A percentile compares a stretch with the other conserved stretches of the same genome.
These are phyloP conservation scores for Trichocomaceae sp. DNA, from an alignment of 2,329 filamentous ascomycete species.

Conservation along the genomic window DNA sequence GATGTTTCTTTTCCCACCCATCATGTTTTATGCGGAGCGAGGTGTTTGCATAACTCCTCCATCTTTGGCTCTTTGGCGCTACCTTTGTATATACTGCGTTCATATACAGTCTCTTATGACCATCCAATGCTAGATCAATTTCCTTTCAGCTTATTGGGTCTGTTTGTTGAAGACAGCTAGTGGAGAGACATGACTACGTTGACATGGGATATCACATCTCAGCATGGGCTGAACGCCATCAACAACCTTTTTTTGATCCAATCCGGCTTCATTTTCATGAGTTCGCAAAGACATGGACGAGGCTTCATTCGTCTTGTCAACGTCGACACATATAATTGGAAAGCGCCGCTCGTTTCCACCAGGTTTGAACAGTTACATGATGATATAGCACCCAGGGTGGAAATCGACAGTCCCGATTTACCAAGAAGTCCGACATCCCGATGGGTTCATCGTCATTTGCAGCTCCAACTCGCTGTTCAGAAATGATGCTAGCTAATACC, in stretches of 20 bases:
- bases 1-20: too few relatives aligned
- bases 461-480: too few relatives aligned
- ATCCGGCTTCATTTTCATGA: neutral
- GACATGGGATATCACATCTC: neutral
- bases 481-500: too few relatives aligned
- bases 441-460: too few relatives aligned
- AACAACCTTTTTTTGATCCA: neutral
- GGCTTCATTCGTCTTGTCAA: neutral
- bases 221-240: neutral
- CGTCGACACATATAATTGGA: neutral
- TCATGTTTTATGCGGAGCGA: too few relatives aligned
- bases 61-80: too few relatives aligned
- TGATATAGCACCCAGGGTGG: neutral
- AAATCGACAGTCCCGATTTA: too few relatives aligned
- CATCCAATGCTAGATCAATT: too few relatives aligned
- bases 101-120: too few relatives aligned
- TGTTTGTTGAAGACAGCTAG: neutral
- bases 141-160: neutral
- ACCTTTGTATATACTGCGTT: too few relatives aligned
- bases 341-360: neutral
- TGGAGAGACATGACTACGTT: neutral
- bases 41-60: too few relatives aligned
- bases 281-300: neutral
- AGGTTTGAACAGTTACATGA: neutral
- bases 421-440: too few relatives aligned